Evolutionary conservation across 2,329 filamentous ascomycete genomes (phyloP), one percentile per base, ranked within the genome.

Genomic region (Incumbomyces lentus): DNA sequence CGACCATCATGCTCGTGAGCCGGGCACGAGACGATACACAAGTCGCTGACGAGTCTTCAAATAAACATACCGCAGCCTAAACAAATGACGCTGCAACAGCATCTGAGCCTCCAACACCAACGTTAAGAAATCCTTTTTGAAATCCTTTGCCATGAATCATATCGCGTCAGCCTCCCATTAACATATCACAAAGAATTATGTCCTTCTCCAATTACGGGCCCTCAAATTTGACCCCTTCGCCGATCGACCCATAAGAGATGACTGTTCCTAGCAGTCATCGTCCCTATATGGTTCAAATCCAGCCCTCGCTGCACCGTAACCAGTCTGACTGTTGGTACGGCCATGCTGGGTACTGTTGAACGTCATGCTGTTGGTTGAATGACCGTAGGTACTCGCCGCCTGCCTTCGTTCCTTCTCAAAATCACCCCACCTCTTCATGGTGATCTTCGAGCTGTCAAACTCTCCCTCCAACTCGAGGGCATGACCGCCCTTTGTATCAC

Each of bases 371-470:
- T 19, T 7, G 6, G 31, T 44, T 12, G 14, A 35, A 13, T 35
- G 31, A 7, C 11, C n/a, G 31, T 36, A 36, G 12, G 17, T 2
- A 32, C 17, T 18, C 26, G 3, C 6, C 14, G 13, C 18, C 18
- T 17, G 14, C 14, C 30, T 18, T 64, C 64, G 70, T 75, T 78
- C 81, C 65, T 76, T 78, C 72, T 98, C 92, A 62, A 96, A 98
- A 67, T 98, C 92, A 53, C 82, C 84, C 92, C 92, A 98, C 58
- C 92, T 74, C 75, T 95, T 95, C 92, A 98, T 98, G 32, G 90
- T 95, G 63, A 98, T 98, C 78, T 95, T 94, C 67, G 84, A 93
- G 65, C 85, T 93, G 67, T 98, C 93, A 60, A 98, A 98, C 66
- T 96, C 92, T 53, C 92, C 92, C 66, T 95, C 87, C 53, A 83